Base-by-base conservation (phyloP, 2,329 filamentous ascomycete species). In the Plectosphaerella sp. region DNA sequence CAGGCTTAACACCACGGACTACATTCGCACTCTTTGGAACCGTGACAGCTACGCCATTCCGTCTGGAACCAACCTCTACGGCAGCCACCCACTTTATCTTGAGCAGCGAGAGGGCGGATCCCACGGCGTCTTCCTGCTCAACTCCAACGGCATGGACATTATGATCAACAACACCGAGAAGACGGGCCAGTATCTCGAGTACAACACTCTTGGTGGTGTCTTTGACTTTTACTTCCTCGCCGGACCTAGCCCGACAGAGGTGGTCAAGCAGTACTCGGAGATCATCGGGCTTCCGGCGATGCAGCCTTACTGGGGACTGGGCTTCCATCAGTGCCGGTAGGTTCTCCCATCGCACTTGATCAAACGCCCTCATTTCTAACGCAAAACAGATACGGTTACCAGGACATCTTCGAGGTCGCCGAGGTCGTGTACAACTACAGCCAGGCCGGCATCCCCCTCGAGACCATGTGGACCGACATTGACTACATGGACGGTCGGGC, bases 141-240 rank as follows among this genome's bases (percentile, higher is more conserved):
- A 89, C 66, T 86, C 83, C 12, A 87, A 89, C 60, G 87, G 82
- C 35, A 91, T 91, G 84, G 87, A 92, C 54, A 76, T 92, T 64
- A 86, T 86, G 59, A 84, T 92, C 65, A 80, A 90, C 64, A 79
- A 83, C 56, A 80, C 79, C 1, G 68, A 73, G 5, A 67, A 74
- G 22, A 73, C 77, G 8, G 75, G 79, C 7, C 84, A 92, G 63
- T 90, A 86, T 53, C 77, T 94, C 5, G 87, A 92, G 67, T 94
- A 92, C 71, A 90, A 92, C 65, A 82, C 83, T 1, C 75, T 93
- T 1, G 89, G 89, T 7, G 89, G 90, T 10, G 78, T 92, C 18
- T 64, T 94, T 2, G 90, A 93, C 65, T 80, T 87, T 49, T 87
- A 87, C 62, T 86, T 87, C 61, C 60, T 87, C 10, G 74, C 80